A percentile compares a stretch with the other conserved stretches of the same genome.
phyloP scores from a whole-genome alignment of 202 grass and related monocot species.

The Digitaria exilis region DNA sequence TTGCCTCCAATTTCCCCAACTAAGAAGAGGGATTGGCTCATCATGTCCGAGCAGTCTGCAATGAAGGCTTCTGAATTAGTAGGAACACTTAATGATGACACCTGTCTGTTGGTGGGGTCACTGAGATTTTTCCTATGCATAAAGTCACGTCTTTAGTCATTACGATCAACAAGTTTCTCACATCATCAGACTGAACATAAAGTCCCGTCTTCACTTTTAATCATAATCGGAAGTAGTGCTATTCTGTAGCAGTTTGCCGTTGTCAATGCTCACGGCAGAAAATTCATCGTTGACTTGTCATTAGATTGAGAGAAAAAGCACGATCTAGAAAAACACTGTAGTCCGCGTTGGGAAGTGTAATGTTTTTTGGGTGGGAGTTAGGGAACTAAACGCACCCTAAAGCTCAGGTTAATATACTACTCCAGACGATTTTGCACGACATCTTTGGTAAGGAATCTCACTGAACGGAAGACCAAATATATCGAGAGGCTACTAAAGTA shows the following conservation, averaged over 20 bases:
- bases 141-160: not conserved
- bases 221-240: no score
- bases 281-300: not conserved
- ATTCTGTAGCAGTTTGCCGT: not conserved
- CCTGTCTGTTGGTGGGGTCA: not conserved
- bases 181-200: no score
- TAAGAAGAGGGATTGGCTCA: slow-evolving; percentile 64
- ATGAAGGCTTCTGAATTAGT: not conserved
- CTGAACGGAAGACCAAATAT: not conserved
- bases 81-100: not conserved
- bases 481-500: not conserved
- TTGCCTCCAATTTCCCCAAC: slow-evolving; percentile 91
- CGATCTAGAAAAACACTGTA: no score
- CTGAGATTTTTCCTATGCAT: not conserved
- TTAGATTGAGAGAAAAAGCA: no score
- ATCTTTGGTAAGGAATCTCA: not conserved
- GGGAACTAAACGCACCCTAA: no score
- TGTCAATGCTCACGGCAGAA: not conserved
- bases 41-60: slow-evolving; percentile 39
- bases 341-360: no score
- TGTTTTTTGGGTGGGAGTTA: no score
- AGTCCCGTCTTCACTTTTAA: no score
- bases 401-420: not conserved
- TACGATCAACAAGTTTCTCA: no score
- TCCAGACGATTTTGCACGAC: not conserved